These are phyloP conservation scores for Ustulina deusta DNA, from an alignment of 2,329 filamentous ascomycete genomes.

Conservation along the genomic window DNA sequence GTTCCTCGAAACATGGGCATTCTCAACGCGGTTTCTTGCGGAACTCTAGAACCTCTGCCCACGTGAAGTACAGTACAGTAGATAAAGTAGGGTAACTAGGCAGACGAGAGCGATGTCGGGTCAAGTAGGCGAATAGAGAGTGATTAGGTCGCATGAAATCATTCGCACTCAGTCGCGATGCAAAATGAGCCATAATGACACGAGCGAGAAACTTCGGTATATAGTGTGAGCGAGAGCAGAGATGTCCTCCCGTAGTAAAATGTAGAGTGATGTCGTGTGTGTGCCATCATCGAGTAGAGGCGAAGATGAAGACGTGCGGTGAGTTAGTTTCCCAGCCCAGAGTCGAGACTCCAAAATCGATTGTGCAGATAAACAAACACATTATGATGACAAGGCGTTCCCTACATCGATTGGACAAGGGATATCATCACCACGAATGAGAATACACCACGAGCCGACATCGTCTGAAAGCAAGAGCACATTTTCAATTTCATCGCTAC, in stretches of 20 bases:
- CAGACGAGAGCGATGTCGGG: background rate
- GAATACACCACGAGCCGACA: slow-evolving; percentile 49
- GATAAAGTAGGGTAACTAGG: background rate
- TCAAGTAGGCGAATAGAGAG: background rate
- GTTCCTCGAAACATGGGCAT: background rate
- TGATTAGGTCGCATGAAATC: slow-evolving; percentile 23
- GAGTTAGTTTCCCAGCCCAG: slow-evolving; percentile 28
- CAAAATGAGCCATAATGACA: slow-evolving; percentile 36
- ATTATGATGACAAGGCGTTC: slow-evolving; percentile 49
- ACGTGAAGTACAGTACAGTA: background rate
- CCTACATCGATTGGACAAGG: slow-evolving; percentile 46
- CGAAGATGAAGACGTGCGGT: slow-evolving; percentile 1
- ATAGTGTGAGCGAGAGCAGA: slow-evolving; percentile 12
- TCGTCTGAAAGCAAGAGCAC: slow-evolving; percentile 47
- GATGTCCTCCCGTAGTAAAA: background rate
- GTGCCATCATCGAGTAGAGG: slow-evolving; percentile 1
- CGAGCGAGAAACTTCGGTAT: slow-evolving; percentile 6
- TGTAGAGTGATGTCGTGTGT: slow-evolving; percentile 16
- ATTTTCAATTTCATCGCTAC: slow-evolving; percentile 38
- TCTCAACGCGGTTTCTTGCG: background rate
- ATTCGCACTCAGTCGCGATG: slow-evolving; percentile 24
- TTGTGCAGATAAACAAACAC: background rate
- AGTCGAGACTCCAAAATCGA: background rate
- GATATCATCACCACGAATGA: slow-evolving; percentile 41
- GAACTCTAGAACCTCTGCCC: background rate